These are phyloP conservation scores for Metroxylon sagu DNA, from an alignment of 176 grass and related monocot genomes.

Conservation along the genomic window DNA sequence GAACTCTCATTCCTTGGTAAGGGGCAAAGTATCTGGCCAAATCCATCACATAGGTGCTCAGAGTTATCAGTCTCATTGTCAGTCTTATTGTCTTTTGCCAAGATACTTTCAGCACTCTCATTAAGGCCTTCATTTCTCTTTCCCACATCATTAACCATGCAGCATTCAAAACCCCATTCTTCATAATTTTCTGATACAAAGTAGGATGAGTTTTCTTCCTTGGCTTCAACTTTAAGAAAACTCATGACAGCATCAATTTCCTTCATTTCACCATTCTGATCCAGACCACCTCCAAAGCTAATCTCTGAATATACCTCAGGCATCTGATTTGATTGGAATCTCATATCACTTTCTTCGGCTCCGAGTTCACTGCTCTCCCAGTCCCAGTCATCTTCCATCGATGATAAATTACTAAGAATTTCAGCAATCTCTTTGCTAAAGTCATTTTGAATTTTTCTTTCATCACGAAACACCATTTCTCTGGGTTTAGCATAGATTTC, in stretches of 20 bases:
- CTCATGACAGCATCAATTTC: background rate
- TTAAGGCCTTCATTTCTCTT: background rate
- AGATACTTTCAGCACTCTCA: background rate
- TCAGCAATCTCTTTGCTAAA: constrained; percentile 5
- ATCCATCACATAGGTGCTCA: too few species aligned
- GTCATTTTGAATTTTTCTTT: background rate
- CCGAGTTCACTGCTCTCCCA: background rate
- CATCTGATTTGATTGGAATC: background rate
- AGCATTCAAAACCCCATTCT: constrained; percentile 4
- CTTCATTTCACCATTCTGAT: background rate
- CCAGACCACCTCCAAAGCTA: background rate
- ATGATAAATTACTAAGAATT: constrained; percentile 7
- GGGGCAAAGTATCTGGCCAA: too few species aligned
- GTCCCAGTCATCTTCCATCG: background rate
- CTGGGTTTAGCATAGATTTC: constrained; percentile 34
- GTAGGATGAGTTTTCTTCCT: background rate
- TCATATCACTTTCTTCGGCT: constrained; percentile 5
- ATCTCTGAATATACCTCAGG: background rate
- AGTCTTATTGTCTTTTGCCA: background rate
- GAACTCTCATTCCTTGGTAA: too few species aligned
- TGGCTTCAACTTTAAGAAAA: background rate
- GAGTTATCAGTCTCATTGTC: too few species aligned
- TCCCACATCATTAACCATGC: background rate
- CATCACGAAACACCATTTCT: background rate
- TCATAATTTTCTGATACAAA: background rate